A percentile compares a stretch with the other conserved stretches of the same genome.
Conservation (phyloP, 768 basidiomycete genomes). For the Gymnopilus junonius region DNA sequence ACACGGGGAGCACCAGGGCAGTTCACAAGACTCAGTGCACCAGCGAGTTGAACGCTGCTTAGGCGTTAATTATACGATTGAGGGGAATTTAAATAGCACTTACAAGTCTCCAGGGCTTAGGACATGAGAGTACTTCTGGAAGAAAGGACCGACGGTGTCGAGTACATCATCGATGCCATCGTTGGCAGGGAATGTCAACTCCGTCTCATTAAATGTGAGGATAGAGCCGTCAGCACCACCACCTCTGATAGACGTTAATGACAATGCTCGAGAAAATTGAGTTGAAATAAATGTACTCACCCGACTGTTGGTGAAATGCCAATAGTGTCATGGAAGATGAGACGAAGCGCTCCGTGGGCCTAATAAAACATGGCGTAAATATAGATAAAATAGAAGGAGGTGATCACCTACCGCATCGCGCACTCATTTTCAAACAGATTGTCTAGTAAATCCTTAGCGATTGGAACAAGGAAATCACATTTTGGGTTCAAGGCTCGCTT, state of each 20-base stretch:
- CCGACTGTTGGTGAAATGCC: not conserved
- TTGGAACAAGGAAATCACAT: not conserved
- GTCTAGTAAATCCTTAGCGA: not conserved
- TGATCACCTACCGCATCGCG: not conserved
- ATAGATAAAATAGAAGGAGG: not conserved
- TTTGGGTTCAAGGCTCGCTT: not conserved
- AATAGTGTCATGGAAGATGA: constrained; percentile 2
- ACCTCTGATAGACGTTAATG: constrained; percentile 4
- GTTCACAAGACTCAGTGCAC: constrained; percentile 43
- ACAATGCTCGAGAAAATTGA: not conserved
- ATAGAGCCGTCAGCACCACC: constrained; percentile 35
- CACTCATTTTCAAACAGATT: constrained; percentile 7
- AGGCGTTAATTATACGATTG: not conserved
- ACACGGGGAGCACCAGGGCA: constrained; percentile 48
- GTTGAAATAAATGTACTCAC: too few relatives aligned
- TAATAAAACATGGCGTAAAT: not conserved
- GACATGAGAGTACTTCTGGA: constrained; percentile 2
- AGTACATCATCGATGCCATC: constrained; percentile 12
- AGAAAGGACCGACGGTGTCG: constrained; percentile 5
- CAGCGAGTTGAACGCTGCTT: constrained; percentile 35
- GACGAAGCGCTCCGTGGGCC: not conserved
- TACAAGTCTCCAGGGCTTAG: constrained; percentile 10
- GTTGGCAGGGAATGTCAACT: constrained; percentile 23
- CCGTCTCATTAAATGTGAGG: constrained; percentile 26
- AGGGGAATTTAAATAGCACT: constrained; percentile 3